phyloP scores from a whole-genome alignment of 1,284 basidiomycete species.

The Irpex sp. region DNA sequence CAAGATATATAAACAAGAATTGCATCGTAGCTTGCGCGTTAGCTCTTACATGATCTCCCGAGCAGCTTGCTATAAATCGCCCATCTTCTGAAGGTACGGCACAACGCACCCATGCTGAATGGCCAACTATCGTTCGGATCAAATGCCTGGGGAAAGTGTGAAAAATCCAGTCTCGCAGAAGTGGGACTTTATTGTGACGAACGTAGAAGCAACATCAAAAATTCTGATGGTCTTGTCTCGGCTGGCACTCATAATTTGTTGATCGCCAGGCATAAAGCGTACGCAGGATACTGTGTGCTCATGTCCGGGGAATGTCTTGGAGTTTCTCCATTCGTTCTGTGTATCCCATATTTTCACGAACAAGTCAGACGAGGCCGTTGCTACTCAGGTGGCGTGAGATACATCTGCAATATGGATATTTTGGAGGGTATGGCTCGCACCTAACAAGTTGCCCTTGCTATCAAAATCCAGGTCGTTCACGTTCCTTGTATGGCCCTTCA shows the following conservation, averaged over 20 bases:
- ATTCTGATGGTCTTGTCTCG: constrained; percentile 84
- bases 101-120: constrained; percentile 61
- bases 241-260: constrained; percentile 80
- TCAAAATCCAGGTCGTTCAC: constrained; percentile 89
- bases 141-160: constrained; percentile 40
- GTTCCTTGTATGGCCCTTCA: constrained; percentile 90
- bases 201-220: constrained; percentile 86
- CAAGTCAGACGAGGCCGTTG: constrained; percentile 86
- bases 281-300: constrained; percentile 89
- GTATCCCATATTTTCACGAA: constrained; percentile 93
- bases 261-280: constrained; percentile 82
- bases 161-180: background rate
- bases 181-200: constrained; percentile 23
- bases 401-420: background rate
- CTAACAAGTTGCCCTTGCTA: constrained; percentile 76
- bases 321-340: constrained; percentile 85
- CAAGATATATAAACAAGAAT: constrained; percentile 28
- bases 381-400: constrained; percentile 33
- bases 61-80: constrained; percentile 71
- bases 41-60: constrained; percentile 75
- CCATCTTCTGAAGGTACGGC: constrained; percentile 76
- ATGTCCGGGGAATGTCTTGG: constrained; percentile 84
- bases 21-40: constrained; percentile 5
- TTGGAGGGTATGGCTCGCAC: constrained; percentile 39
- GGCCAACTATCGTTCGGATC: constrained; percentile 54